A percentile compares a stretch with the other conserved stretches of the same genome.
Evolutionary conservation across 2,329 filamentous ascomycete genomes (phyloP).

Genomic region (Alternaria consortialis): DNA sequence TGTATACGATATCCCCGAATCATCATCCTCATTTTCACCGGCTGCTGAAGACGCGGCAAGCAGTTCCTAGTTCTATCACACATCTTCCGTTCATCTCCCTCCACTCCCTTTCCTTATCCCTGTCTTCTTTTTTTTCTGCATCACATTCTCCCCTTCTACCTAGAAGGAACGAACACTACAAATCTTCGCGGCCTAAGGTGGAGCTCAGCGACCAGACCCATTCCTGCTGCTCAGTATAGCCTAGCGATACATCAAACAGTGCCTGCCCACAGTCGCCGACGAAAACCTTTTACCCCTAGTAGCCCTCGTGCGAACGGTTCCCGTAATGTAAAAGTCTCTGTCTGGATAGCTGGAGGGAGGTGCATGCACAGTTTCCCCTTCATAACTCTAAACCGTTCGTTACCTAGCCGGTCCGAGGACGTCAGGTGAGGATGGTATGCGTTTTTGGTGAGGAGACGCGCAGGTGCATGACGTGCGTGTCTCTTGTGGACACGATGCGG

Average conservation of each 20-base stretch:
- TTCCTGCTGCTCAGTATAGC: constrained; percentile 65
- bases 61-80: neutral
- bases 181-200: constrained; percentile 59
- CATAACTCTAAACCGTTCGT: neutral
- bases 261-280: constrained; percentile 37
- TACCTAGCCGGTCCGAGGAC: constrained; percentile 15
- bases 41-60: neutral
- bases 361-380: constrained; percentile 15
- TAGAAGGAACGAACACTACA: neutral
- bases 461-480: constrained; percentile 6
- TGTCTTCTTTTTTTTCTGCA: neutral
- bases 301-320: constrained; percentile 12
- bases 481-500: neutral
- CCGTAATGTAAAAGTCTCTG: neutral
- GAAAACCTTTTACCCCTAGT: constrained; percentile 9
- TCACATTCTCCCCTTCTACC: constrained; percentile 1
- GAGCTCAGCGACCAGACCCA: constrained; percentile 61
- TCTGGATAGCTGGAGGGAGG: constrained; percentile 9
- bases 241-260: constrained; percentile 58
- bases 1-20: constrained; percentile 9
- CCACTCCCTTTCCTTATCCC: neutral
- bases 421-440: constrained; percentile 25
- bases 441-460: neutral
- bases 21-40: neutral
- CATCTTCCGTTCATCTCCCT: neutral